These are phyloP conservation scores for Fusarium denticulatum DNA, from an alignment of 2,329 filamentous ascomycete species.

Conservation along the genomic window DNA sequence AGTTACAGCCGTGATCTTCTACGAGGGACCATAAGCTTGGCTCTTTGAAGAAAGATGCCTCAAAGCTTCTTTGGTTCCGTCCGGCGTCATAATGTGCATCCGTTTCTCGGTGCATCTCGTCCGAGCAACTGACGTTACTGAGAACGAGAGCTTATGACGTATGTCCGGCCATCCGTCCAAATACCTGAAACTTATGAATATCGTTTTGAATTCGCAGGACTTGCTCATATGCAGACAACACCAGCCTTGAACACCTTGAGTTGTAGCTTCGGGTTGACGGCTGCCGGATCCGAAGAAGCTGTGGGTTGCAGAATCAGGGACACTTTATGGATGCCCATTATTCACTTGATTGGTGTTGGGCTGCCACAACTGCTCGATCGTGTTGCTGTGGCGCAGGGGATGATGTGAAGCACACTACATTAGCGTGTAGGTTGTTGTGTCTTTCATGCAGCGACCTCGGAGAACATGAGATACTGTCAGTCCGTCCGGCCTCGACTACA, in stretches of 20 bases:
- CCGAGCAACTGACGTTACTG: neutral
- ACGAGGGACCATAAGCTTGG: conserved; percentile 47
- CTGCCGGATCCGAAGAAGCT: conserved; percentile 16
- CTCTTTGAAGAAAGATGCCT: neutral
- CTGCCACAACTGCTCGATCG: conserved; percentile 20
- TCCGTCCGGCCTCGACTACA: neutral
- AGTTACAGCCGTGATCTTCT: conserved; percentile 60
- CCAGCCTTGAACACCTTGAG: neutral
- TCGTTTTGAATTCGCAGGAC: neutral
- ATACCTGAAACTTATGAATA: neutral
- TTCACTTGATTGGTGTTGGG: conserved; percentile 1
- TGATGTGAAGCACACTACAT: conserved; percentile 19
- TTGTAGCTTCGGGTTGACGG: conserved; percentile 25
- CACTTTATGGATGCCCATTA: conserved; percentile 8
- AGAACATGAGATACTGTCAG: conserved; percentile 1
- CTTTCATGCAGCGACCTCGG: conserved; percentile 16
- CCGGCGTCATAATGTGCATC: neutral
- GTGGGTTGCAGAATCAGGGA: conserved; percentile 33
- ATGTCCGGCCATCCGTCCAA: neutral
- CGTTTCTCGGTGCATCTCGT: neutral
- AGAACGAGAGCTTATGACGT: neutral
- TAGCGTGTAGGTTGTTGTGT: conserved; percentile 4
- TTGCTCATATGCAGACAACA: neutral
- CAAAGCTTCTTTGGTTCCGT: neutral
- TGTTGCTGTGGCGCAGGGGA: conserved; percentile 31